Conservation (phyloP, 208 protist species). For the Naegleria fowleri region DNA sequence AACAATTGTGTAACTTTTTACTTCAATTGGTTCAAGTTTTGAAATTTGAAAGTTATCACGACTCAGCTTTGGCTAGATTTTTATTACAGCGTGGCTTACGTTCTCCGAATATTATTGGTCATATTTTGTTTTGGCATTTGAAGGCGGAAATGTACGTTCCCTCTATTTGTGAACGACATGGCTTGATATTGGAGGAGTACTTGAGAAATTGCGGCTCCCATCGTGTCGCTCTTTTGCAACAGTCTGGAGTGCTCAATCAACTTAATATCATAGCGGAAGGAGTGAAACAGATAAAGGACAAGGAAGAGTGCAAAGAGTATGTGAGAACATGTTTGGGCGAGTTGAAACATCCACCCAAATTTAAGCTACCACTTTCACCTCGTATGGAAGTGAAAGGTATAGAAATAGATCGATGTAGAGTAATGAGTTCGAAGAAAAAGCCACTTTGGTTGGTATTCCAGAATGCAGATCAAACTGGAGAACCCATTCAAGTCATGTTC, state of each 20-base stretch:
- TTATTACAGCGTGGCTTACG: constrained; percentile 58
- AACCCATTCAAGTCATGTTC: constrained; percentile 54
- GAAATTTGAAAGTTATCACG: constrained; percentile 74
- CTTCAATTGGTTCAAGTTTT: constrained; percentile 72
- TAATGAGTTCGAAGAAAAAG: constrained; percentile 83
- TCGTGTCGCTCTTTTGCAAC: neutral
- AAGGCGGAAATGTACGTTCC: constrained; percentile 67
- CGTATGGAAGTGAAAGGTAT: constrained; percentile 62
- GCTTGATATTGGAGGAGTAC: constrained; percentile 62
- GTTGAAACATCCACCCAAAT: constrained; percentile 54
- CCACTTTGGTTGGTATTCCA: constrained; percentile 79
- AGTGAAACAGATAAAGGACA: constrained; percentile 24
- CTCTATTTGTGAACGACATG: constrained; percentile 64
- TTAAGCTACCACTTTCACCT: constrained; percentile 62
- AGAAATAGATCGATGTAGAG: constrained; percentile 73
- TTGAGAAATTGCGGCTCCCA: neutral
- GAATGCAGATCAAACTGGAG: constrained; percentile 57
- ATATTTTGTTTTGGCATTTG: constrained; percentile 75
- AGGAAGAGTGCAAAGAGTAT: constrained; percentile 3
- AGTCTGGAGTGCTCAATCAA: constrained; percentile 51
- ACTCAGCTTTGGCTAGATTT: constrained; percentile 61
- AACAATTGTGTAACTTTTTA: constrained; percentile 61
- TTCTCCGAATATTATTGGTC: constrained; percentile 66
- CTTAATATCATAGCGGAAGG: constrained; percentile 57
- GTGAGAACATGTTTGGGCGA: neutral